phyloP scores from a whole-genome alignment of 1,284 basidiomycete genomes.

The Rhodotorula glutinis region DNA sequence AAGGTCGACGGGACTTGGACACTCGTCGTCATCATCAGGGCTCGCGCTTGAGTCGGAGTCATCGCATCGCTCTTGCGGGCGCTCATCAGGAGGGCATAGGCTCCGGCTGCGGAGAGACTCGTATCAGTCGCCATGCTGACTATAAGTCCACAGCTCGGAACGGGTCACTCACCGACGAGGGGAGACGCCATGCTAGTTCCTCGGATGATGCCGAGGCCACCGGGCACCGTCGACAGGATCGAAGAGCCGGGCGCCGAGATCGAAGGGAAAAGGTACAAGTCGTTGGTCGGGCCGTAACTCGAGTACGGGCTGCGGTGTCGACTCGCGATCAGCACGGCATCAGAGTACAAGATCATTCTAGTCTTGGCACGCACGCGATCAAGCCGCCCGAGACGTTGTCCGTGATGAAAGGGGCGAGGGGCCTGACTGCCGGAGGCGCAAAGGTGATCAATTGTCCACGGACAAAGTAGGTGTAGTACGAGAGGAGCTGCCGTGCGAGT shows the following conservation, averaged over 20 bases:
- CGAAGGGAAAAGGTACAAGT: slow-evolving; percentile 60
- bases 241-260: slow-evolving; percentile 59
- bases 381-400: slow-evolving; percentile 57
- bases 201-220: slow-evolving; percentile 53
- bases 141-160: background rate
- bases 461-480: background rate
- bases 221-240: slow-evolving; percentile 62
- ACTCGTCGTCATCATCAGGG: slow-evolving; percentile 62
- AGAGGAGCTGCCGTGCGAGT: slow-evolving; percentile 20
- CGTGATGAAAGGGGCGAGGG: slow-evolving; percentile 41
- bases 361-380: slow-evolving; percentile 49
- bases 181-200: slow-evolving; percentile 49
- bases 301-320: slow-evolving; percentile 51
- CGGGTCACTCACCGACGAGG: slow-evolving; percentile 18
- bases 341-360: background rate
- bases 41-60: slow-evolving; percentile 53
- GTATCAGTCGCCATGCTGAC: background rate
- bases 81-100: slow-evolving; percentile 61
- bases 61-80: slow-evolving; percentile 54
- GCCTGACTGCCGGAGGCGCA: slow-evolving; percentile 7
- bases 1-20: slow-evolving; percentile 54
- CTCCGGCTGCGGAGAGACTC: slow-evolving; percentile 60
- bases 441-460: slow-evolving; percentile 13
- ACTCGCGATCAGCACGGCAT: background rate
- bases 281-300: slow-evolving; percentile 60